Evolutionary conservation across 805 yeast species (phyloP).

Genomic region (Cyberlindnera suaveolens): DNA sequence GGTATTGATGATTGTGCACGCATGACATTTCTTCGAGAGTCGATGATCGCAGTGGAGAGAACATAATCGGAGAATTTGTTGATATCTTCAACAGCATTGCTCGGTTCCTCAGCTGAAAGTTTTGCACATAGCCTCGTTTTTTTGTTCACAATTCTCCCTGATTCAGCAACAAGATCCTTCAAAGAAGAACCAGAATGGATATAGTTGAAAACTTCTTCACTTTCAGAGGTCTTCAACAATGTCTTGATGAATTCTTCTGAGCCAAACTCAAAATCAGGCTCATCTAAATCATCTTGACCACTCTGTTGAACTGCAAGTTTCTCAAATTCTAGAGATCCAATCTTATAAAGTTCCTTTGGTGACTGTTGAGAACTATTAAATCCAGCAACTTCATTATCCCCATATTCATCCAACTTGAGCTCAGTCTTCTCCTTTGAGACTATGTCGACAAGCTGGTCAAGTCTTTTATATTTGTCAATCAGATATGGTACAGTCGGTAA

Average conservation of each 20-base stretch:
- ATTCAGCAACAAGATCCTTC: conserved; percentile 19
- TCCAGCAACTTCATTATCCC: conserved; percentile 5
- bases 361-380: conserved; percentile 4
- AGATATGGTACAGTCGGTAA: conserved; percentile 64
- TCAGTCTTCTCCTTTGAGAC: conserved; percentile 24
- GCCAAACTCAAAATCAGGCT: conserved; percentile 43
- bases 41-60: conserved; percentile 12
- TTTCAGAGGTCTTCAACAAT: conserved; percentile 24
- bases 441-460: conserved; percentile 50
- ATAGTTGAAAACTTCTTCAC: conserved; percentile 18
- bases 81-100: conserved; percentile 8
- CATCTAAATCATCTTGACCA: not conserved
- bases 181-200: conserved; percentile 17
- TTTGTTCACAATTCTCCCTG: conserved; percentile 17
- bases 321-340: conserved; percentile 31
- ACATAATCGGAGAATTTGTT: conserved; percentile 2
- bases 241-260: conserved; percentile 54
- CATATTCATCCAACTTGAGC: conserved; percentile 18
- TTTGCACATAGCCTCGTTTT: conserved; percentile 16
- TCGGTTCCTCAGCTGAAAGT: conserved; percentile 18
- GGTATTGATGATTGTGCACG: conserved; percentile 3
- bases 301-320: conserved; percentile 14
- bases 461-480: conserved; percentile 57
- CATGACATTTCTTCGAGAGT: conserved; percentile 9
- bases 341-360: conserved; percentile 15